phyloP scores from a whole-genome alignment of 2,329 filamentous ascomycete species.

The Capronia coronata region DNA sequence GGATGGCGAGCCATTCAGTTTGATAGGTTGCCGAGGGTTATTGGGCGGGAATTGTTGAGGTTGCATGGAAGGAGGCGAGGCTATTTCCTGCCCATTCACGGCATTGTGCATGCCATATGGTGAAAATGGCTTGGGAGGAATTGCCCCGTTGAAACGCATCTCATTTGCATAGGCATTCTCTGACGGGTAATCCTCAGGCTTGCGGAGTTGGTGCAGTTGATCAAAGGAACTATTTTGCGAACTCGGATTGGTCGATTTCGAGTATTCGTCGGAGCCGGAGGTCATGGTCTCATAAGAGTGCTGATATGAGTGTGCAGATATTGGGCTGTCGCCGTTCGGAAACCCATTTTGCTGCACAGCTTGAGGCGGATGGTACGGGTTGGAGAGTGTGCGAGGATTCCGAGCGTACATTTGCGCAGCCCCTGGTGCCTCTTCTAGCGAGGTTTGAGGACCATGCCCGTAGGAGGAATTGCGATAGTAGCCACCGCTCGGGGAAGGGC shows the following conservation, averaged over 20 bases:
- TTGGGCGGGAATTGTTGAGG: constrained; percentile 12
- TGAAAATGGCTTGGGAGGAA: constrained; percentile 14
- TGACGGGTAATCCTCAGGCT: constrained; percentile 40
- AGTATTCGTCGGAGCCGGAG: constrained; percentile 62
- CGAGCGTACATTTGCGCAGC: constrained; percentile 23
- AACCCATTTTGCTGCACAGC: constrained; percentile 37
- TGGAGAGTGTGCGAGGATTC: constrained; percentile 18
- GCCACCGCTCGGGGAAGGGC: constrained; percentile 16
- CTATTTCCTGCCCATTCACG: constrained; percentile 24
- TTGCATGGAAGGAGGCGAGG: constrained; percentile 23
- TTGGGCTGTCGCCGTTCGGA: constrained; percentile 32
- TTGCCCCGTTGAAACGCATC: constrained; percentile 29
- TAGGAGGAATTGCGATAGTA: constrained; percentile 27
- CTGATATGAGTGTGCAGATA: constrained; percentile 51
- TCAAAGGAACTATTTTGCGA: constrained; percentile 92
- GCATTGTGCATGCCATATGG: constrained; percentile 23
- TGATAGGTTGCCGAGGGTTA: constrained; percentile 27
- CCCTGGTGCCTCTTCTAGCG: constrained; percentile 24
- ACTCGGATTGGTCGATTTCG: constrained; percentile 81
- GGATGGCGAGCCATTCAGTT: constrained; percentile 17
- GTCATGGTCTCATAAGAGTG: constrained; percentile 82
- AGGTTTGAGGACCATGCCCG: constrained; percentile 21
- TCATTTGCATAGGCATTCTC: constrained; percentile 35
- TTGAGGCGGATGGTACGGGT: constrained; percentile 29
- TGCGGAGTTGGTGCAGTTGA: constrained; percentile 52